Evolutionary conservation across 2,329 filamentous ascomycete species (phyloP).

Genomic region (Polychaeton citri): DNA sequence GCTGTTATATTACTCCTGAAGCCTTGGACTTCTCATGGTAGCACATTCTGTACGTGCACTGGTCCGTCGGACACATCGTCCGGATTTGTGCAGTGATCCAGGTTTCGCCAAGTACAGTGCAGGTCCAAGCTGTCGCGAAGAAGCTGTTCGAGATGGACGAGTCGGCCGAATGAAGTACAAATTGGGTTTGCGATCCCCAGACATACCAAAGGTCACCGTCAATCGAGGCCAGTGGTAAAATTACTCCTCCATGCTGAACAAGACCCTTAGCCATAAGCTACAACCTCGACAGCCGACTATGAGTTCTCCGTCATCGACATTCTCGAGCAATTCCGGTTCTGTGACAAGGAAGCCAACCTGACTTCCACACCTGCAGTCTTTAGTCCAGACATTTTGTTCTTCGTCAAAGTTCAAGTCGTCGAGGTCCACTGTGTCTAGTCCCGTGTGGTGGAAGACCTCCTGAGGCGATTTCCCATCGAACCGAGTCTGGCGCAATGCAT

Average conservation of each 20-base stretch:
- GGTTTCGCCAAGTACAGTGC: too few species aligned
- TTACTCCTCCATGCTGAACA: constrained; percentile 41
- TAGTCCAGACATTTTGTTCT: constrained; percentile 31
- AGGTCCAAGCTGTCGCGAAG: too few species aligned
- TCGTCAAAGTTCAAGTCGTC: constrained; percentile 38
- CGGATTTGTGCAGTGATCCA: too few species aligned
- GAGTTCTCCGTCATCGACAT: constrained; percentile 41
- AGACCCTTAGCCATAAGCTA: constrained; percentile 49
- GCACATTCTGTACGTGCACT: too few species aligned
- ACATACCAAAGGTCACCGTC: too few species aligned
- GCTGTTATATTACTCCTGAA: too few species aligned
- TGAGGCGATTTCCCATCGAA: not conserved
- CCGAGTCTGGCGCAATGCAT: constrained; percentile 17
- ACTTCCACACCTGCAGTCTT: constrained; percentile 46
- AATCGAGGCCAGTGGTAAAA: too few species aligned
- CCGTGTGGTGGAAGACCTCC: constrained; percentile 24
- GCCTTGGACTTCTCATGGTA: too few species aligned
- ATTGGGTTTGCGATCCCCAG: too few species aligned
- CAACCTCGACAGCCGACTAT: constrained; percentile 48
- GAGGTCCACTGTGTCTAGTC: constrained; percentile 45
- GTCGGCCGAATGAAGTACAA: too few species aligned
- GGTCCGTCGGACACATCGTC: too few species aligned
- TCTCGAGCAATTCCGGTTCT: constrained; percentile 40
- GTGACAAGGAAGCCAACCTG: constrained; percentile 40
- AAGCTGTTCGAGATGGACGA: too few species aligned